These are phyloP conservation scores for Euryodendron excelsum DNA, from an alignment of 148 eudicot species.

Conservation along the genomic window DNA sequence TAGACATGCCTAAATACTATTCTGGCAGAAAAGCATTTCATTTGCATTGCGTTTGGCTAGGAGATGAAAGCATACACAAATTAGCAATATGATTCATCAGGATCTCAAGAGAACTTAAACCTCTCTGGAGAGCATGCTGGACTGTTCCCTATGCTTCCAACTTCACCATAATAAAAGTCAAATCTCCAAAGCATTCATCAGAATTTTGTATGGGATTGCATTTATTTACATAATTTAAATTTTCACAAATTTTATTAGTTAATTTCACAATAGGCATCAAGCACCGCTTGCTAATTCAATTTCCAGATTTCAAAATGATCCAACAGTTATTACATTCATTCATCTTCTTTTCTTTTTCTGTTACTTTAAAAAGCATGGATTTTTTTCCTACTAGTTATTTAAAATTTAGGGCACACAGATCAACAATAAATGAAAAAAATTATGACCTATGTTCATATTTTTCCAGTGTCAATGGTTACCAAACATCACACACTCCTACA, in stretches of 20 bases:
- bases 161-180: neutral
- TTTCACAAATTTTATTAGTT: too few species aligned
- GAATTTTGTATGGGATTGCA: too few species aligned
- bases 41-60: neutral
- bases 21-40: neutral
- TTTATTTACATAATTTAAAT: too few species aligned
- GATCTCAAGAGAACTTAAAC: neutral
- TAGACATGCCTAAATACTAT: neutral
- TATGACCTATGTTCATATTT: neutral
- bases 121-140: neutral
- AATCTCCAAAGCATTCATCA: neutral
- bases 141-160: conserved; percentile 1
- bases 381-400: neutral
- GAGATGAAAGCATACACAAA: neutral
- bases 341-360: neutral
- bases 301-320: neutral
- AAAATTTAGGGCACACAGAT: too few species aligned
- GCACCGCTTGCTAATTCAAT: neutral
- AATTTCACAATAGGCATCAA: neutral
- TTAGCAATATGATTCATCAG: neutral
- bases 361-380: neutral
- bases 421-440: too few species aligned
- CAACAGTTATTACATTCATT: neutral
- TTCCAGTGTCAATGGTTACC: neutral
- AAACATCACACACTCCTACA: too few species aligned